phyloP scores from a whole-genome alignment of 2,329 filamentous ascomycete species.

The Fusarium falciforme region DNA sequence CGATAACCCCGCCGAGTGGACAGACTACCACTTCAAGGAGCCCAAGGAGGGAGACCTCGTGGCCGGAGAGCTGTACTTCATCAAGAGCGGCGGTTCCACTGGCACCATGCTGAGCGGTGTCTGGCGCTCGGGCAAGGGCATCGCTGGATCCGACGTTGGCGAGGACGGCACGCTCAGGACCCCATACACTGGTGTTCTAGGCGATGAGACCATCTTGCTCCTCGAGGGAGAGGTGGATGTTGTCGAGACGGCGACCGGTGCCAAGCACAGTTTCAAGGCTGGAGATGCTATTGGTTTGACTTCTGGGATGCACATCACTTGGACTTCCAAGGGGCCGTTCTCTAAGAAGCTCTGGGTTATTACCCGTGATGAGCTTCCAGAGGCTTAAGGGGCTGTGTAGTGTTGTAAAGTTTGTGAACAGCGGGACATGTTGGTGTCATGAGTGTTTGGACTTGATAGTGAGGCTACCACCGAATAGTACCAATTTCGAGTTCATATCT shows the following conservation, averaged over 20 bases:
- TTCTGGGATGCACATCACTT: slow-evolving; percentile 8
- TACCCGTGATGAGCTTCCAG: background rate
- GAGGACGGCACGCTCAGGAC: background rate
- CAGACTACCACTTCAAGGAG: slow-evolving; percentile 27
- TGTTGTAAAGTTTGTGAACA: background rate
- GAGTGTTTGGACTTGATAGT: background rate
- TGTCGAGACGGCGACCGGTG: background rate
- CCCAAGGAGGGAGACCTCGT: slow-evolving; percentile 26
- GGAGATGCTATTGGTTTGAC: slow-evolving; percentile 9
- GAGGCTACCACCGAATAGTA: background rate
- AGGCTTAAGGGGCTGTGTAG: background rate
- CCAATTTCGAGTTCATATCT: background rate
- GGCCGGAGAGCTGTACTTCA: slow-evolving; percentile 28
- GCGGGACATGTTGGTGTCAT: background rate
- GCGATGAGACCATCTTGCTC: background rate
- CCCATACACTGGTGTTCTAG: background rate
- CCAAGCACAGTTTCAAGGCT: slow-evolving; percentile 10
- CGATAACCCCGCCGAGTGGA: slow-evolving; percentile 18
- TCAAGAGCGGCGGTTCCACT: slow-evolving; percentile 15
- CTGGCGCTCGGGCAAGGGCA: slow-evolving; percentile 11
- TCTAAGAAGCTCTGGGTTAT: slow-evolving; percentile 11
- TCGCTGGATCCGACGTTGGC: background rate
- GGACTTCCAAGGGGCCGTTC: slow-evolving; percentile 13
- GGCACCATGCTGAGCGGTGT: slow-evolving; percentile 9
- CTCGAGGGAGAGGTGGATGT: background rate